Base-by-base conservation (phyloP, 495 filamentous ascomycete genomes). In the Aspergillus nidulans region DNA sequence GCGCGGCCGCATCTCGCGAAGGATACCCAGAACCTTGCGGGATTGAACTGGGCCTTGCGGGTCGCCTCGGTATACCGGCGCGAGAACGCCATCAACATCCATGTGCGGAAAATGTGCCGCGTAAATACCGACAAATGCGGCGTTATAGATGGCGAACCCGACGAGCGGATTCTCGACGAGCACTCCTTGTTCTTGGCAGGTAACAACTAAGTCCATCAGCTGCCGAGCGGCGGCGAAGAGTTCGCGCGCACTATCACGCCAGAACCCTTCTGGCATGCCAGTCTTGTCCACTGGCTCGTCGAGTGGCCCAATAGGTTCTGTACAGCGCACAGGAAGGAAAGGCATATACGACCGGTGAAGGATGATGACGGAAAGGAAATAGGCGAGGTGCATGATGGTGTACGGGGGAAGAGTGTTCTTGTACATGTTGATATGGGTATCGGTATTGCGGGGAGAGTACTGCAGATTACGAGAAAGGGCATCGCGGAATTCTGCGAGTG, bases 291-390 rank as follows among this genome's bases (percentile, higher is more conserved):
- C 59, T 0, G 89, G 89, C 41, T 81, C 78, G 60, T 92, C 90
- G 16, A 91, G 67, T 0, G 90, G 90, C 0, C 90, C 90, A 20
- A 80, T 63, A 0, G 89, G 88, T 56, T 80, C 81, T 20, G 71
- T 65, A 69, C 85, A 89, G 3, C 82, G 82, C 18, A 91, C 67
- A 7, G 91, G 87, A 15, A 96, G 78, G 64, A 92, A 94, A 0
- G 90, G 89, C 24, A 95, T 78, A 63, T 89, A 92, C 61, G 91
- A 85, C 54, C 89, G 80, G 66, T 94, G 87, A 20, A 95, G 77
- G 63, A 90, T 84, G 50, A 96, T 89, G 32, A 82, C 76, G 54
- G 86, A 92, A 6, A 95, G 73, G 28, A 85, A 85, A 59, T 87
- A 86, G 5, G 90, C 82, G 56, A 88, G 85, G 61, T 96, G 90